Conservation (phyloP, 495 filamentous ascomycete genomes). For the Alectoria sarmentosa region DNA sequence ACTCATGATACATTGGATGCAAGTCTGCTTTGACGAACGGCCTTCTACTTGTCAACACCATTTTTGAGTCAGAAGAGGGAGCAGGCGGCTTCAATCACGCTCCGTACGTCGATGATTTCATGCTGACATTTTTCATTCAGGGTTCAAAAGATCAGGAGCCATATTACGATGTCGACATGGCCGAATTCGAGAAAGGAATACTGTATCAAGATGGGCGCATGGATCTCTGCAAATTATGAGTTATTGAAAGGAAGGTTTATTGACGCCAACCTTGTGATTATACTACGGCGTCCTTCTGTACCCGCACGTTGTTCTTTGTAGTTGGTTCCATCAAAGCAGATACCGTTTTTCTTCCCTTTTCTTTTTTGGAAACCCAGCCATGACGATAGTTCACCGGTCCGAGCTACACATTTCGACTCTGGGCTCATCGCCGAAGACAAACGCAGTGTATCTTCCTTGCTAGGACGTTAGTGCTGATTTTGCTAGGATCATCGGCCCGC, state of each 20-base stretch:
- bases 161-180: constrained; percentile 10
- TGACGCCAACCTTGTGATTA: neutral
- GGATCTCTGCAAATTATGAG: constrained; percentile 21
- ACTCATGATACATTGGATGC: neutral
- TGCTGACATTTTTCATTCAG: neutral
- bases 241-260: neutral
- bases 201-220: constrained; percentile 19
- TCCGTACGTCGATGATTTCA: neutral
- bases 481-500: constrained; percentile 28
- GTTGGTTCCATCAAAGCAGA: no score
- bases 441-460: neutral
- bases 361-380: neutral
- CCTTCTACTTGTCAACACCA: neutral
- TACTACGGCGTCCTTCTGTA: neutral
- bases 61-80: neutral
- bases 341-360: no score
- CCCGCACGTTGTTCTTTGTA: neutral
- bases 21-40: no score
- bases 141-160: constrained; percentile 10
- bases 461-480: neutral
- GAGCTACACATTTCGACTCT: neutral
- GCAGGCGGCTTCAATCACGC: neutral
- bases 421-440: neutral
- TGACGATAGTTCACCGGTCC: neutral
- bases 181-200: constrained; percentile 17